Percentiles rank a stretch among this genome's conserved stretches.
These are phyloP conservation scores for Aspergillus sp. DNA, from an alignment of 2,329 filamentous ascomycete species.

Conservation along the genomic window DNA sequence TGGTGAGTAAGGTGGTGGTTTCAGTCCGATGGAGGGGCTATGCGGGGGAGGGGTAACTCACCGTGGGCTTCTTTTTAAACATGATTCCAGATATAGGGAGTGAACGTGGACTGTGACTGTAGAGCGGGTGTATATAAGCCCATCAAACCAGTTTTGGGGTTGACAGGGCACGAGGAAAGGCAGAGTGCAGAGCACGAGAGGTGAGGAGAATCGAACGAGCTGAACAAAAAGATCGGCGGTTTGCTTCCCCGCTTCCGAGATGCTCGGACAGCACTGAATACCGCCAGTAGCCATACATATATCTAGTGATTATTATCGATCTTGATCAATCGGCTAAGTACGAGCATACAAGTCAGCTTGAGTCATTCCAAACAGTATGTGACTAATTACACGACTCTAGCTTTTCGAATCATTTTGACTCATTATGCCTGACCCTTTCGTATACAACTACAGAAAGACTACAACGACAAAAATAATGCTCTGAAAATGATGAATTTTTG, in stretches of 20 bases:
- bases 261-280: no score
- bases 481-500: neutral
- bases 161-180: neutral
- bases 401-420: neutral
- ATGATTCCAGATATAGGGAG: constrained; percentile 33
- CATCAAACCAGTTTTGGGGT: neutral
- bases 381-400: neutral
- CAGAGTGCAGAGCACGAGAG: neutral
- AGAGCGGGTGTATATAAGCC: neutral
- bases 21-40: constrained; percentile 16
- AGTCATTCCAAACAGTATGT: neutral
- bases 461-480: neutral
- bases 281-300: no score
- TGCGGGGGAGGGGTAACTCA: constrained; percentile 34
- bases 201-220: neutral
- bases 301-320: no score
- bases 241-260: neutral
- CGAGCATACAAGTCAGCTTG: neutral
- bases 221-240: neutral
- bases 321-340: neutral
- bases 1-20: neutral
- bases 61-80: constrained; percentile 65
- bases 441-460: neutral
- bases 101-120: no score
- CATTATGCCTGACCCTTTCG: no score